These are phyloP conservation scores for Candida pseudocylindracea DNA, from an alignment of 1,139 yeast species.

Conservation along the genomic window DNA sequence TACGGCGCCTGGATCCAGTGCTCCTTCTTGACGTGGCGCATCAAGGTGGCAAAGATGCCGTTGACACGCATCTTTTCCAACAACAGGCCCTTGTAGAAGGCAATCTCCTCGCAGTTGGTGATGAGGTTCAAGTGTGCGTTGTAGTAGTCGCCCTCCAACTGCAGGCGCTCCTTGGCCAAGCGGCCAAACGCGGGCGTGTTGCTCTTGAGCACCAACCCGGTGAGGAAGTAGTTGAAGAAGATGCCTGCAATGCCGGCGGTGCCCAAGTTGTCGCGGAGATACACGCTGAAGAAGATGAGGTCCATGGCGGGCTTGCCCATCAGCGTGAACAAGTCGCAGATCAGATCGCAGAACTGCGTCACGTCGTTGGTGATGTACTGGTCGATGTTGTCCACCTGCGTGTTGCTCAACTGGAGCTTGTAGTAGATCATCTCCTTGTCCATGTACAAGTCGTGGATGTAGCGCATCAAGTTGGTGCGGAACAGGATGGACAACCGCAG, in stretches of 20 bases:
- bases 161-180: constrained; percentile 49
- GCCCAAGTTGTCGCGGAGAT: constrained; percentile 70
- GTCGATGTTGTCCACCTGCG: constrained; percentile 24
- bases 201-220: constrained; percentile 53
- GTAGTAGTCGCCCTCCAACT: constrained; percentile 74
- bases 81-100: constrained; percentile 80
- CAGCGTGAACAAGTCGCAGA: constrained; percentile 67
- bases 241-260: constrained; percentile 69
- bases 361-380: constrained; percentile 79
- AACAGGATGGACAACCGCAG: constrained; percentile 62
- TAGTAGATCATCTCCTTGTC: constrained; percentile 69
- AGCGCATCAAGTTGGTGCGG: constrained; percentile 66
- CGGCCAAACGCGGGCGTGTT: constrained; percentile 79
- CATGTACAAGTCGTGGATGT: constrained; percentile 76
- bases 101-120: constrained; percentile 82
- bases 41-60: constrained; percentile 32
- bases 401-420: constrained; percentile 27
- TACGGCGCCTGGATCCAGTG: constrained; percentile 33
- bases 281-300: constrained; percentile 66
- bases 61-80: constrained; percentile 52
- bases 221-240: constrained; percentile 54
- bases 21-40: constrained; percentile 19
- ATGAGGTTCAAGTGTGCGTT: constrained; percentile 72
- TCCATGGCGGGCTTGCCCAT: constrained; percentile 88
- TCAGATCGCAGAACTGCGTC: constrained; percentile 59